Percentiles rank a stretch among this genome's conserved stretches.
phyloP scores from a whole-genome alignment of 768 basidiomycete species.

The Suillus lakei region DNA sequence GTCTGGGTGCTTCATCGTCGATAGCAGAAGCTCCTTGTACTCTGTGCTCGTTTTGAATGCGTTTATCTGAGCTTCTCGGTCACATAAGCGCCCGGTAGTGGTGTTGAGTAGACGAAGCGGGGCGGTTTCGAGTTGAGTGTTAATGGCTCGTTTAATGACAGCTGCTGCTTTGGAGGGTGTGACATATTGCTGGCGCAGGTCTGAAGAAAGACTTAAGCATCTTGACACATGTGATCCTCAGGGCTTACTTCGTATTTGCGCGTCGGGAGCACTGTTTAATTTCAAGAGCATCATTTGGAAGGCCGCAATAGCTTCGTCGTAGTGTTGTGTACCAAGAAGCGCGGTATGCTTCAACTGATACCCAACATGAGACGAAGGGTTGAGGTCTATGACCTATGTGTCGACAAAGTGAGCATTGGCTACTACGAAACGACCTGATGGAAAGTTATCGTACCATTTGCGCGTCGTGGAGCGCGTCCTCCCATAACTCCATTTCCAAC shows the following conservation, averaged over 20 bases:
- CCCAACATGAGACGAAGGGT: slow-evolving; percentile 20
- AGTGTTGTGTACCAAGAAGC: slow-evolving; percentile 7
- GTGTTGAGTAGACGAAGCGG: slow-evolving; percentile 19
- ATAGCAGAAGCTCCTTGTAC: slow-evolving; percentile 21
- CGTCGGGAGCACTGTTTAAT: slow-evolving; percentile 10
- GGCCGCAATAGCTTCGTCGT: slow-evolving; percentile 20
- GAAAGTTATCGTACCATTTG: background rate
- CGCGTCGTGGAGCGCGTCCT: slow-evolving; percentile 3
- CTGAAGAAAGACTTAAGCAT: slow-evolving; percentile 1
- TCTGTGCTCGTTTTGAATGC: slow-evolving; percentile 16
- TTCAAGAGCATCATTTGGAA: slow-evolving; percentile 10
- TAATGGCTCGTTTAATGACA: slow-evolving; percentile 3
- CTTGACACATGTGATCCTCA: background rate
- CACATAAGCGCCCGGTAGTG: too few relatives aligned
- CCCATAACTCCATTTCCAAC: slow-evolving; percentile 6
- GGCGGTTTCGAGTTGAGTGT: slow-evolving; percentile 5
- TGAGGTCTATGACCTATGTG: slow-evolving; percentile 18
- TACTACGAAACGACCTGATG: too few relatives aligned
- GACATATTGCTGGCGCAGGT: slow-evolving; percentile 13
- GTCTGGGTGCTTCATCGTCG: background rate
- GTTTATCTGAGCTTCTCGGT: slow-evolving; percentile 13
- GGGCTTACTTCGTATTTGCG: slow-evolving; percentile 10
- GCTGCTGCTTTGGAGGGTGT: slow-evolving; percentile 6
- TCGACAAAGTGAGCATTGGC: background rate
- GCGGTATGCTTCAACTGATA: slow-evolving; percentile 18